Percentiles rank a stretch among this genome's conserved stretches.
Evolutionary conservation across 345 rosid genomes (phyloP).

Genomic region (Salix exigua): DNA sequence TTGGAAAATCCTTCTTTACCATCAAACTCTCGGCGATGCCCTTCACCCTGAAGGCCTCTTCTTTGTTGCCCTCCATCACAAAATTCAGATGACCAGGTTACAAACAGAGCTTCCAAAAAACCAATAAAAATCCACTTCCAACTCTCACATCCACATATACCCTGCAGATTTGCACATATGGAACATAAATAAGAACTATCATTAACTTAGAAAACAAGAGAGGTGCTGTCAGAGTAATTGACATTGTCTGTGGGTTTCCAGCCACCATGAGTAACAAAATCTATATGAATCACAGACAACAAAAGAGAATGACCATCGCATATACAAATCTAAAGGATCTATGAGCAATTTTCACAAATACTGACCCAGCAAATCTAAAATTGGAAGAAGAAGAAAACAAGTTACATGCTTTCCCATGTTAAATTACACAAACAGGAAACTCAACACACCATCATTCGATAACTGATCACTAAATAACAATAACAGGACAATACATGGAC

Average conservation of each 20-base stretch:
- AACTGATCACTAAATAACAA: neutral
- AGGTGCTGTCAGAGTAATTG: neutral
- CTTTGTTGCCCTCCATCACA: conserved; percentile 77
- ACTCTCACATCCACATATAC: neutral
- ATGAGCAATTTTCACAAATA: neutral
- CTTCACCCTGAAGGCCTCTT: conserved; percentile 85
- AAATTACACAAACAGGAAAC: too few relatives aligned
- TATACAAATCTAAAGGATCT: neutral
- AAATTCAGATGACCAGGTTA: neutral
- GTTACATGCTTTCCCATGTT: too few relatives aligned
- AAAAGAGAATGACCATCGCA: neutral
- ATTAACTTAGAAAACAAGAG: neutral
- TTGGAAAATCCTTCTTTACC: conserved; percentile 51
- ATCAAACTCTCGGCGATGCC: conserved; percentile 58
- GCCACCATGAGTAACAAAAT: too few relatives aligned
- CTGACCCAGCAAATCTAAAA: neutral
- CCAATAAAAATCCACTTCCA: conserved; percentile 1
- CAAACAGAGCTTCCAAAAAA: conserved; percentile 1
- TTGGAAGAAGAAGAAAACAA: neutral
- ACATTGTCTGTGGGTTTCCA: neutral
- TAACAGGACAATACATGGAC: too few relatives aligned
- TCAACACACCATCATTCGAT: neutral
- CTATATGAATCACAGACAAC: neutral
- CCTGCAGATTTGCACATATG: conserved; percentile 12
- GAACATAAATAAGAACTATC: neutral